Percentiles rank a stretch among this genome's conserved stretches.
phyloP scores from a whole-genome alignment of 2,329 filamentous ascomycete species.

The Diaporthe ampelina region DNA sequence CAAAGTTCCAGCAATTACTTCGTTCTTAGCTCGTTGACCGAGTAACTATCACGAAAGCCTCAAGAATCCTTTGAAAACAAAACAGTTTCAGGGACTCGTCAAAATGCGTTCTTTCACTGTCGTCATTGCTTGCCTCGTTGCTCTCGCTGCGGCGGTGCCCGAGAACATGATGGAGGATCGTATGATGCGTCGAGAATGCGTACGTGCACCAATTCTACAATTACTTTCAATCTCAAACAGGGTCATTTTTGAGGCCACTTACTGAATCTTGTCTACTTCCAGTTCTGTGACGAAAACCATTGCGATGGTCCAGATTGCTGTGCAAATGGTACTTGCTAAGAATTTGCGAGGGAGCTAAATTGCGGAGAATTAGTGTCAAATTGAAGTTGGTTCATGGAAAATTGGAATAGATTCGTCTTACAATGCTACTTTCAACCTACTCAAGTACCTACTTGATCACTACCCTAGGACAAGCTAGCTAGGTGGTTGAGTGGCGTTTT shows the following conservation, averaged over 20 bases:
- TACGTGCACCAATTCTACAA: not conserved
- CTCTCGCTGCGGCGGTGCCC: conserved; percentile 15
- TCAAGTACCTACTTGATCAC: not conserved
- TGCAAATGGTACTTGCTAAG: conserved; percentile 24
- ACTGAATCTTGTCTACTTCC: not conserved
- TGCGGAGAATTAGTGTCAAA: no score
- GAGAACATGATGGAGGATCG: conserved; percentile 29
- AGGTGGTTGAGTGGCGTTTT: no score
- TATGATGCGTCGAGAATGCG: conserved; percentile 21
- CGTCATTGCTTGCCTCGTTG: conserved; percentile 16
- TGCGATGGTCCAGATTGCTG: conserved; percentile 22
- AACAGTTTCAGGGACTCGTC: not conserved
- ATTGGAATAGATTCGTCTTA: not conserved
- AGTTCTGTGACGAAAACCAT: conserved; percentile 21
- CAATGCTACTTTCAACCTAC: not conserved
- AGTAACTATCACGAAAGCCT: not conserved
- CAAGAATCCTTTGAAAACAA: not conserved
- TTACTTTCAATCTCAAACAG: not conserved
- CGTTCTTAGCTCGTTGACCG: not conserved
- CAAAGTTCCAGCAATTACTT: no score
- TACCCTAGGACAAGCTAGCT: no score
- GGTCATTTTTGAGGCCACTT: not conserved
- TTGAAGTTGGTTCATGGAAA: not conserved
- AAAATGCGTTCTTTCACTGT: conserved; percentile 11
- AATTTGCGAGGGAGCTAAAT: not conserved